A percentile compares a stretch with the other conserved stretches of the same genome.
Conservation (phyloP, 371 early-diverging fungal genomes). For the Mucor mucedo region DNA sequence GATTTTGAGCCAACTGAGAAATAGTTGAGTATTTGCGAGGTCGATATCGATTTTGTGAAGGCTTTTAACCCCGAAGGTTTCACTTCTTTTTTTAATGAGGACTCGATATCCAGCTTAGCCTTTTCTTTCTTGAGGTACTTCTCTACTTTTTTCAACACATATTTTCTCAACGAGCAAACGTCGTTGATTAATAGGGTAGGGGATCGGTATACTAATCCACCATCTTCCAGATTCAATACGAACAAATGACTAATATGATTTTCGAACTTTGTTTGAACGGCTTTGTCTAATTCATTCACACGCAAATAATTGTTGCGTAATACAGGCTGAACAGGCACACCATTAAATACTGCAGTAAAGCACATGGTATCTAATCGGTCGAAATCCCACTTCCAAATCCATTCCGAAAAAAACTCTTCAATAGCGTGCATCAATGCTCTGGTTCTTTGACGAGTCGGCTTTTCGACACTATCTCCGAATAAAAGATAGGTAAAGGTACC, state of each 20-base stretch:
- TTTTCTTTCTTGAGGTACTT: conserved; percentile 31
- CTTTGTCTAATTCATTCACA: conserved; percentile 32
- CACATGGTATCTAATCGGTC: conserved; percentile 53
- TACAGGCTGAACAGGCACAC: conserved; percentile 49
- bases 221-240: conserved; percentile 38
- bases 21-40: conserved; percentile 57
- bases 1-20: conserved; percentile 45
- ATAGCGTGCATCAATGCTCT: conserved; percentile 50
- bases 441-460: conserved; percentile 44
- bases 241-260: conserved; percentile 51
- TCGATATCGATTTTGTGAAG: conserved; percentile 58
- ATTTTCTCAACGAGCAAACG: conserved; percentile 41
- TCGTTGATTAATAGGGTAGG: conserved; percentile 33
- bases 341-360: conserved; percentile 47
- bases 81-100: conserved; percentile 5
- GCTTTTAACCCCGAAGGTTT: conserved; percentile 43
- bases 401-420: conserved; percentile 69
- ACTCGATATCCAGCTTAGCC: conserved; percentile 23
- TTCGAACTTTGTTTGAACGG: conserved; percentile 23
- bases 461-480: conserved; percentile 23
- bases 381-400: conserved; percentile 73
- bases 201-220: conserved; percentile 48
- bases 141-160: conserved; percentile 37
- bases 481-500: conserved; percentile 50
- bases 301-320: conserved; percentile 36